Conservation (phyloP, 2,329 filamentous ascomycete species). For the Colletotrichum somersetense region DNA sequence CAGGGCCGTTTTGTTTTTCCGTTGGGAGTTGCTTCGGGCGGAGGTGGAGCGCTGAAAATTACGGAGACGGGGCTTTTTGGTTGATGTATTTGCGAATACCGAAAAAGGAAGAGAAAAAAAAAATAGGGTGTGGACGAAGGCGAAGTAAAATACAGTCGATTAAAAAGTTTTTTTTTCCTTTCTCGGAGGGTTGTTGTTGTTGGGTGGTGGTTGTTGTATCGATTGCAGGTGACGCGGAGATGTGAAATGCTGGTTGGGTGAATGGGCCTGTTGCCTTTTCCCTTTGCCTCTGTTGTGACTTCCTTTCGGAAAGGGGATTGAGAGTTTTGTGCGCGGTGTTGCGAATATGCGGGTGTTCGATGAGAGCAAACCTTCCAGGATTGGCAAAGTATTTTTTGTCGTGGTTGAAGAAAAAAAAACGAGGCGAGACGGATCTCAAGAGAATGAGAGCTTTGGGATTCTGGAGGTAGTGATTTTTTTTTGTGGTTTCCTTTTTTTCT, state of each 20-base stretch:
- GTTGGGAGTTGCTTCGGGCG: conserved; percentile 5
- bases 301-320: conserved; percentile 3
- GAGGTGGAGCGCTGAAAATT: conserved; percentile 35
- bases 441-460: conserved; percentile 34
- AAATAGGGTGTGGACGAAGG: conserved; percentile 14
- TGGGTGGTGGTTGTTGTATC: background rate
- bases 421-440: conserved; percentile 41
- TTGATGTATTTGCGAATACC: conserved; percentile 25
- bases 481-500: conserved; percentile 2
- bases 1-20: background rate
- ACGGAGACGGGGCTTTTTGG: conserved; percentile 12
- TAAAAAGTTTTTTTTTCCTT: conserved; percentile 48
- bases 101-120: background rate
- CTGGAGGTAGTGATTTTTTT: background rate
- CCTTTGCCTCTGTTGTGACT: background rate
- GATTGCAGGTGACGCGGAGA: conserved; percentile 25
- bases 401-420: conserved; percentile 40
- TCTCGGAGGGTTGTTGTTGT: conserved; percentile 6
- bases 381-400: conserved; percentile 21
- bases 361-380: conserved; percentile 40
- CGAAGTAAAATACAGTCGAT: conserved; percentile 53
- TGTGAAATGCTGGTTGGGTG: conserved; percentile 3
- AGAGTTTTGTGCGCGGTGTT: conserved; percentile 23
- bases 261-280: conserved; percentile 6
- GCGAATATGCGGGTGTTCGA: conserved; percentile 32